These are phyloP conservation scores for Trichoderma pleuroti DNA, from an alignment of 2,329 filamentous ascomycete species.

Conservation along the genomic window DNA sequence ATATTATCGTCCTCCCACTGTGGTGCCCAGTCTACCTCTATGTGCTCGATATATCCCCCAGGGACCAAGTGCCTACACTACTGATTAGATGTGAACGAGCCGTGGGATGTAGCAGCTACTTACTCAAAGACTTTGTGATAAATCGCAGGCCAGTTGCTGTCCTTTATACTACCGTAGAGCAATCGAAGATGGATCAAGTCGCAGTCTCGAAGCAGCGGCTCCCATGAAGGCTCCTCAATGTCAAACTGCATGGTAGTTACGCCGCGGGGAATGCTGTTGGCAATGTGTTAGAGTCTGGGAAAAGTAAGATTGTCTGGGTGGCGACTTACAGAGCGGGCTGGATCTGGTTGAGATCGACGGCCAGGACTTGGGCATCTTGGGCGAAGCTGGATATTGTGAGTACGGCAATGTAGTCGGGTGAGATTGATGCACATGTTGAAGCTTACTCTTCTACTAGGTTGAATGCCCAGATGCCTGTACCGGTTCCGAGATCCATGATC, in stretches of 20 bases:
- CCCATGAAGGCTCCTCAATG: conserved; percentile 70
- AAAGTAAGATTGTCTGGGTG: no score
- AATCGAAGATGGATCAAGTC: conserved; percentile 82
- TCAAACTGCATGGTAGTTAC: conserved; percentile 58
- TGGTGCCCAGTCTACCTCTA: conserved; percentile 82
- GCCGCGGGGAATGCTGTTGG: conserved; percentile 65
- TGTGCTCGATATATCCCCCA: conserved; percentile 77
- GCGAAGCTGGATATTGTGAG: conserved; percentile 23
- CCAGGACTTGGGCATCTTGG: conserved; percentile 32
- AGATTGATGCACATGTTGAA: not conserved
- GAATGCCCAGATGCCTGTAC: conserved; percentile 88
- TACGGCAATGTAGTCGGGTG: not conserved
- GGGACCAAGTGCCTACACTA: conserved; percentile 67
- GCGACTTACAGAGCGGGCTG: conserved; percentile 38
- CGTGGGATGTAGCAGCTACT: conserved; percentile 27
- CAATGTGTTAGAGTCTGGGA: conserved; percentile 20
- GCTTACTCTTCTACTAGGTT: conserved; percentile 71
- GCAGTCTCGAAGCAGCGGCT: conserved; percentile 48
- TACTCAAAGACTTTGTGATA: conserved; percentile 69
- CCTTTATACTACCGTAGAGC: conserved; percentile 71
- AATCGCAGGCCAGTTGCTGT: conserved; percentile 63
- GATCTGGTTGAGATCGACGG: conserved; percentile 40
- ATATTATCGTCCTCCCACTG: conserved; percentile 66
- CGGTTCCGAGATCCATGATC: conserved; percentile 71
- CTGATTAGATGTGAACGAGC: not conserved